phyloP scores from a whole-genome alignment of 371 early-diverging fungal species.

The Mucor saturninus region DNA sequence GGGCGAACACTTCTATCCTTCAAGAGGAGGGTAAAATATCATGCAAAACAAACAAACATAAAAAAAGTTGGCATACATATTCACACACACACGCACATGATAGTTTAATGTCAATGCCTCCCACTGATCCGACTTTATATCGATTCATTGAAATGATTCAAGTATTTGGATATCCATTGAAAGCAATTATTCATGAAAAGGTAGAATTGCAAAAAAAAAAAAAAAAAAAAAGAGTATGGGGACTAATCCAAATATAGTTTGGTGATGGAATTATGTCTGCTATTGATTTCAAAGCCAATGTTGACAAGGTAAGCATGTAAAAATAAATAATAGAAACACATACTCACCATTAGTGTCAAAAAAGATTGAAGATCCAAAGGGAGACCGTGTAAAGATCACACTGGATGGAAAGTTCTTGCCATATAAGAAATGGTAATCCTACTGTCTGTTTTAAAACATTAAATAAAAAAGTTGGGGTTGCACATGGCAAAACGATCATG shows the following conservation, averaged over 20 bases:
- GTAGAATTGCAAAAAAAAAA: conserved; percentile 20
- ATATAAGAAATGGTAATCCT: conserved; percentile 34
- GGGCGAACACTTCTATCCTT: conserved; percentile 57
- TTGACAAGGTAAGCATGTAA: conserved; percentile 54
- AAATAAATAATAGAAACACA: background rate
- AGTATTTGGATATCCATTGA: conserved; percentile 60
- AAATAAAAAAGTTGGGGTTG: no score
- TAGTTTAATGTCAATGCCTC: conserved; percentile 52
- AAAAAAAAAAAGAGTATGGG: background rate
- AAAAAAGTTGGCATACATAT: conserved; percentile 1
- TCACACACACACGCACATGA: background rate
- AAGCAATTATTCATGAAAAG: conserved; percentile 62
- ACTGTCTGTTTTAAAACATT: no score
- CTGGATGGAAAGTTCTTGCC: conserved; percentile 63
- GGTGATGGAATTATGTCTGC: conserved; percentile 75
- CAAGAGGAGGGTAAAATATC: conserved; percentile 53
- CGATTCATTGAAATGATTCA: conserved; percentile 61
- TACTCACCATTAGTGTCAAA: conserved; percentile 24
- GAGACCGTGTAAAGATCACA: conserved; percentile 57
- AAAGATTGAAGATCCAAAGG: conserved; percentile 52
- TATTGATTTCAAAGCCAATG: conserved; percentile 62
- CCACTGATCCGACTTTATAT: conserved; percentile 60
- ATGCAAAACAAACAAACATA: background rate
- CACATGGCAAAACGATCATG: background rate
- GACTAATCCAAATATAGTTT: conserved; percentile 17